Percentiles rank a stretch among this genome's conserved stretches.
Conservation (phyloP, 2,329 filamentous ascomycete genomes). For the Dendryphion nanum region DNA sequence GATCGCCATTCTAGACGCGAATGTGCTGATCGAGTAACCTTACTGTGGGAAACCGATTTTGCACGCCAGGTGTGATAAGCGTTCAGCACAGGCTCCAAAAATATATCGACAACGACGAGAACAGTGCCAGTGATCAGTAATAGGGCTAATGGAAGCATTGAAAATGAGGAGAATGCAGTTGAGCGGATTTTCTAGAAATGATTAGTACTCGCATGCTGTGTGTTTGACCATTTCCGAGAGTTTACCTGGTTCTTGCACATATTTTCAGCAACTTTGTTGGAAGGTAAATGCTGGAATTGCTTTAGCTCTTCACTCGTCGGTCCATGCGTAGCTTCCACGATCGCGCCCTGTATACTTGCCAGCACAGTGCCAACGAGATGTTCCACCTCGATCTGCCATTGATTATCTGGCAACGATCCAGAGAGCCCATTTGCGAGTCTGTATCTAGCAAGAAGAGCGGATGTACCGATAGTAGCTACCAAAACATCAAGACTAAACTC, state of each 20-base stretch:
- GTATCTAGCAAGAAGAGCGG: conserved; percentile 1
- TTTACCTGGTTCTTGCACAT: conserved; percentile 2
- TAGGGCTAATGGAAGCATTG: conserved; percentile 1
- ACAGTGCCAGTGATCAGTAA: conserved; percentile 1
- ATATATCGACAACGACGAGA: conserved; percentile 1
- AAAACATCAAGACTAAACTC: background rate
- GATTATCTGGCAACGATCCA: conserved; percentile 6
- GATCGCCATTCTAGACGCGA: conserved; percentile 1
- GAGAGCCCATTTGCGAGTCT: conserved; percentile 2
- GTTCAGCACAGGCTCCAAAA: conserved; percentile 2
- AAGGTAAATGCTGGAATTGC: background rate
- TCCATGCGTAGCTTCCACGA: conserved; percentile 5
- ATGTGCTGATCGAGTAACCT: background rate
- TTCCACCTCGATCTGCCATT: conserved; percentile 12
- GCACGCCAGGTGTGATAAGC: background rate
- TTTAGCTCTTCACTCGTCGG: background rate
- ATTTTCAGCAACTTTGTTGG: background rate
- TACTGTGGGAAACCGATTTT: background rate
- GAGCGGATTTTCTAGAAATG: conserved; percentile 2
- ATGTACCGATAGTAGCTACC: background rate
- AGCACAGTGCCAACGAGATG: conserved; percentile 5
- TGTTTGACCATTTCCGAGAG: background rate
- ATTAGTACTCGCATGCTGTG: background rate
- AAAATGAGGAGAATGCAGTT: conserved; percentile 3
- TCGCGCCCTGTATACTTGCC: conserved; percentile 4